phyloP scores from a whole-genome alignment of 495 filamentous ascomycete species.

The Neurospora terricola region DNA sequence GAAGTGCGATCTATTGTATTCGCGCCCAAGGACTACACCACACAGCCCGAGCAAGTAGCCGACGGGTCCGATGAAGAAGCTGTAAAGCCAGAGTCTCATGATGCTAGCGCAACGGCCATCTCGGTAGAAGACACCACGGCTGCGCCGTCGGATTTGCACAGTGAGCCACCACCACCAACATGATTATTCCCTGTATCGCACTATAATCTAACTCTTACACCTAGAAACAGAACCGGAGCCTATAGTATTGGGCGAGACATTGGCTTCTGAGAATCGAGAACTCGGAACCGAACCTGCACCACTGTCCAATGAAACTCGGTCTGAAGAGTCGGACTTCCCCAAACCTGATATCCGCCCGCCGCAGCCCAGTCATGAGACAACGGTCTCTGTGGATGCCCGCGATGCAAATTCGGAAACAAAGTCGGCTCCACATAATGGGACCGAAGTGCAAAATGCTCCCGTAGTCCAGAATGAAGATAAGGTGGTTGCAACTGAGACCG shows the following conservation, averaged over 20 bases:
- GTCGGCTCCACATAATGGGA: constrained; percentile 10
- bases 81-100: background rate
- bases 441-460: background rate
- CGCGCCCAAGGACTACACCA: background rate
- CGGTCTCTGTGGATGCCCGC: background rate
- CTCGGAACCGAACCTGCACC: constrained; percentile 14
- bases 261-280: background rate
- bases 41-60: background rate
- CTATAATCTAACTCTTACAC: background rate
- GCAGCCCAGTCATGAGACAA: constrained; percentile 1
- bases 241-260: background rate
- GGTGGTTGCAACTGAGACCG: background rate
- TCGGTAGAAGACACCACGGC: background rate
- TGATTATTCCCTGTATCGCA: background rate
- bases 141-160: background rate
- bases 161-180: constrained; percentile 3
- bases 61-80: background rate
- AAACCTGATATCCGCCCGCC: constrained; percentile 8
- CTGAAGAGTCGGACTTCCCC: constrained; percentile 14
- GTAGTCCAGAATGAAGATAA: background rate
- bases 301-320: constrained; percentile 1
- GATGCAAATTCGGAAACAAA: constrained; percentile 3
- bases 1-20: background rate
- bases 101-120: background rate
- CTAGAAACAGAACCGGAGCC: background rate